A percentile compares a stretch with the other conserved stretches of the same genome.
Conservation (phyloP, 768 basidiomycete genomes). For the Mycena sanguinolenta region DNA sequence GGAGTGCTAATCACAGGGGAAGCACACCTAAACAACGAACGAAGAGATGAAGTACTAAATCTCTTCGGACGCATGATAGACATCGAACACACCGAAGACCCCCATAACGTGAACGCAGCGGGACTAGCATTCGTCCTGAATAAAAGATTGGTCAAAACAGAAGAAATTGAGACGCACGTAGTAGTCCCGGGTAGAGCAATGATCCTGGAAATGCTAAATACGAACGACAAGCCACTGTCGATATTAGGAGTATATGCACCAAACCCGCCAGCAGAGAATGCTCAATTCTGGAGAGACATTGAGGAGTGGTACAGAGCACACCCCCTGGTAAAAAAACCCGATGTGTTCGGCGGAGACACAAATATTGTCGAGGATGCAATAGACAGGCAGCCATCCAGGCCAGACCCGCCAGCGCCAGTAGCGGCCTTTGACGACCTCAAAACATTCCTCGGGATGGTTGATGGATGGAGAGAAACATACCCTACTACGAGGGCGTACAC, state of each 20-base stretch:
- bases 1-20: background rate
- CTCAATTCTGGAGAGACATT: slow-evolving; percentile 33
- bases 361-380: slow-evolving; percentile 37
- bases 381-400: slow-evolving; percentile 33
- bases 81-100: background rate
- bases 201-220: slow-evolving; percentile 19
- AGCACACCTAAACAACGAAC: background rate
- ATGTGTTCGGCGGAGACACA: slow-evolving; percentile 36
- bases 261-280: slow-evolving; percentile 28
- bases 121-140: slow-evolving; percentile 13
- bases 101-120: slow-evolving; percentile 3
- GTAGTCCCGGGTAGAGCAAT: slow-evolving; percentile 33
- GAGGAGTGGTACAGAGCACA: background rate
- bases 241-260: slow-evolving; percentile 37
- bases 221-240: slow-evolving; percentile 1
- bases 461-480: slow-evolving; percentile 35
- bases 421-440: slow-evolving; percentile 14
- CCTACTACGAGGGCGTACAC: slow-evolving; percentile 6
- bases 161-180: background rate
- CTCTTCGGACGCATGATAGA: background rate
- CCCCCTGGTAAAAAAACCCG: slow-evolving; percentile 10
- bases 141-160: background rate
- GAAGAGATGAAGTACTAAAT: background rate
- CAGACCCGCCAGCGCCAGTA: background rate
- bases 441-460: slow-evolving; percentile 11